phyloP scores from a whole-genome alignment of 306 rosid species.

The Fragaria ananassa region DNA sequence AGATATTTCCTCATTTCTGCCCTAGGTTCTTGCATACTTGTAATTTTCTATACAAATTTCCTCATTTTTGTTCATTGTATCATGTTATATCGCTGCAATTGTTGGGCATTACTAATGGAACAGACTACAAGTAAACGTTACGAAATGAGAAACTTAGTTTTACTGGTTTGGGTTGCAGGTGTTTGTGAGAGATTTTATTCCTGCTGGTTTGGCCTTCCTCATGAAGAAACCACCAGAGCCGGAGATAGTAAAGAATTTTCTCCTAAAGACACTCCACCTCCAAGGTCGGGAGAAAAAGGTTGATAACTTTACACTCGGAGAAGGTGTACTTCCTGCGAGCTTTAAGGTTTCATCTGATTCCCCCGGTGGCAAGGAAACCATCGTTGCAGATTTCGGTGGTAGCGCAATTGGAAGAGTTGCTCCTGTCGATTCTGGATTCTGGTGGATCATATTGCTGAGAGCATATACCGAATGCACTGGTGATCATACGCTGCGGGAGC shows the following conservation, averaged over 20 bases:
- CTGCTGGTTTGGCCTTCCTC: constrained; percentile 30
- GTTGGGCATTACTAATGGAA: not conserved
- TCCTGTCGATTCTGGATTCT: constrained; percentile 35
- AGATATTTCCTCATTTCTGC: not conserved
- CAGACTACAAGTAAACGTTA: not conserved
- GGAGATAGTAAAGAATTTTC: constrained; percentile 30
- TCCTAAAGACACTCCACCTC: constrained; percentile 29
- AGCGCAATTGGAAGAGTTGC: constrained; percentile 42
- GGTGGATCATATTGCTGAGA: constrained; percentile 32
- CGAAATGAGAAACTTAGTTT: not conserved
- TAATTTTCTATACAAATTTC: no score
- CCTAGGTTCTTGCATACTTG: not conserved
- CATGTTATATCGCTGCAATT: not conserved
- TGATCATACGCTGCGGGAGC: constrained; percentile 20
- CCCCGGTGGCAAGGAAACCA: constrained; percentile 3
- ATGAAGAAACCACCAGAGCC: constrained; percentile 19
- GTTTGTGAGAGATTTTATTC: constrained; percentile 30
- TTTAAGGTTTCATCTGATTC: constrained; percentile 28
- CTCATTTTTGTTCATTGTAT: not conserved
- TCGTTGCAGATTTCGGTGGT: constrained; percentile 32
- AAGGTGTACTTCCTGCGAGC: constrained; percentile 34
- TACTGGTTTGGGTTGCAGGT: constrained; percentile 14
- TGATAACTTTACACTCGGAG: constrained; percentile 27
- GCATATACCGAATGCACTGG: constrained; percentile 20
- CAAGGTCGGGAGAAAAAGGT: constrained; percentile 33